Evolutionary conservation across 176 grass and related monocot species (phyloP).

Genomic region (Hsuehochloa calcarea): DNA sequence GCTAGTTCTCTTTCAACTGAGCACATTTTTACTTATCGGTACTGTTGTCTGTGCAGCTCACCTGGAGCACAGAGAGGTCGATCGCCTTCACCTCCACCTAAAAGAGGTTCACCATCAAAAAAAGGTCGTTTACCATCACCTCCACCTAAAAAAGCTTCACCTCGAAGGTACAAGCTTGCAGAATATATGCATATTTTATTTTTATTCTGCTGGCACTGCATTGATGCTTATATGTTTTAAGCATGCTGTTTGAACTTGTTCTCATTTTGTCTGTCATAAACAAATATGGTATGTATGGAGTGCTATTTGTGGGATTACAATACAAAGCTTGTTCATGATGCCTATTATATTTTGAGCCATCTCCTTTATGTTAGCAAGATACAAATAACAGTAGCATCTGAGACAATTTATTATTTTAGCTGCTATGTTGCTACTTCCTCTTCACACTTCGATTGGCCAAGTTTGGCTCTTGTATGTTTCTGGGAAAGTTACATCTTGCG

Average conservation of each 20-base stretch:
- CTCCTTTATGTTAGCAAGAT: background rate
- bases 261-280: background rate
- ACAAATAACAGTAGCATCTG: background rate
- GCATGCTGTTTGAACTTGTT: background rate
- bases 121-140: constrained; percentile 61
- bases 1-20: background rate
- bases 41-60: constrained; percentile 47
- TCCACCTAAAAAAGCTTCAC: constrained; percentile 71
- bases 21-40: constrained; percentile 12
- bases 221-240: constrained; percentile 25
- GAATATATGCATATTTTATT: background rate
- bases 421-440: background rate
- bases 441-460: background rate
- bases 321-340: background rate
- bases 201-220: background rate
- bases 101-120: constrained; percentile 68
- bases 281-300: background rate
- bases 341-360: background rate
- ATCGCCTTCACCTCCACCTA: constrained; percentile 60
- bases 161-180: constrained; percentile 50
- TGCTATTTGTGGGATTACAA: background rate
- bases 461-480: background rate
- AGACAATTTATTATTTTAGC: background rate
- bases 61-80: constrained; percentile 54
- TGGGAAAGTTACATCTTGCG: background rate